phyloP scores from a whole-genome alignment of 1,284 basidiomycete genomes.

The Fomitopsis palustris region DNA sequence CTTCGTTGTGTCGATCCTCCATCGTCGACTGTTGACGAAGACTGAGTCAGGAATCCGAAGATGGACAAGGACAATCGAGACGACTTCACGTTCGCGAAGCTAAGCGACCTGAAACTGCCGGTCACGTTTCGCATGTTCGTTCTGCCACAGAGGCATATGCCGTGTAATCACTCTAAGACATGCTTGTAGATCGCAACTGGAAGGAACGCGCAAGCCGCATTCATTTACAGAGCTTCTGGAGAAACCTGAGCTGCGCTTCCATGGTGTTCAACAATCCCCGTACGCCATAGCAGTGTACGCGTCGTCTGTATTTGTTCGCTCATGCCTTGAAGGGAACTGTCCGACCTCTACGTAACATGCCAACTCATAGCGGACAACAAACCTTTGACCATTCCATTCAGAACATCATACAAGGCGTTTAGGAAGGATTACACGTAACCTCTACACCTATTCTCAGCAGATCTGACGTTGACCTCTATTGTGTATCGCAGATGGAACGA shows the following conservation, averaged over 20 bases:
- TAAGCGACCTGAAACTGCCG: slow-evolving; percentile 82
- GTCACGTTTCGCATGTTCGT: slow-evolving; percentile 83
- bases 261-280: slow-evolving; percentile 72
- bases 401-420: slow-evolving; percentile 92
- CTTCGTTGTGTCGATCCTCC: no score
- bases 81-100: slow-evolving; percentile 88
- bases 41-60: no score
- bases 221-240: slow-evolving; percentile 75
- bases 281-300: slow-evolving; percentile 27
- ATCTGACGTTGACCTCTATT: neutral
- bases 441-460: neutral
- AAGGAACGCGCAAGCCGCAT: slow-evolving; percentile 69
- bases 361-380: slow-evolving; percentile 93
- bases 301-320: slow-evolving; percentile 4
- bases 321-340: slow-evolving; percentile 56
- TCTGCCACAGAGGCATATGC: neutral
- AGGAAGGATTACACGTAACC: slow-evolving; percentile 76
- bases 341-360: slow-evolving; percentile 90
- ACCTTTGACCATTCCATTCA: slow-evolving; percentile 84
- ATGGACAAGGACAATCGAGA: slow-evolving; percentile 79
- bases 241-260: slow-evolving; percentile 74
- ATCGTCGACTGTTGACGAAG: neutral
- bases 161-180: neutral
- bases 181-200: slow-evolving; percentile 70
- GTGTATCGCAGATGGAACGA: slow-evolving; percentile 83